These are phyloP conservation scores for Hyaloscypha variabilis DNA, from an alignment of 495 filamentous ascomycete genomes.

Conservation along the genomic window DNA sequence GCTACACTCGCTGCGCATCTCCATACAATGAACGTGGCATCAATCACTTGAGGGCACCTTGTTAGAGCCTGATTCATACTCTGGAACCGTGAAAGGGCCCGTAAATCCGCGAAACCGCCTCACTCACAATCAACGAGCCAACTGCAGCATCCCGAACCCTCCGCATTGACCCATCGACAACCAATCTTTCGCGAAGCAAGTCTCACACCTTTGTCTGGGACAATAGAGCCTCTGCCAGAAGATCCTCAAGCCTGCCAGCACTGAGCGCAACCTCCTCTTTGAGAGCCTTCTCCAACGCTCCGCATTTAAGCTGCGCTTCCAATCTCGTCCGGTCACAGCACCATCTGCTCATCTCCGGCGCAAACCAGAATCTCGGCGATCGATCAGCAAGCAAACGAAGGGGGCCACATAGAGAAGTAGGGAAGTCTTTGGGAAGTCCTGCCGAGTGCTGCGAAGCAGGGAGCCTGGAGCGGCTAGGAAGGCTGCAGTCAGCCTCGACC, in stretches of 20 bases:
- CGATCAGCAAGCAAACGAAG: conserved; percentile 11
- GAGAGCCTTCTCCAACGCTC: conserved; percentile 5
- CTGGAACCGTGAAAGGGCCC: conserved; percentile 8
- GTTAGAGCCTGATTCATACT: not conserved
- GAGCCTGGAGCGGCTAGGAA: conserved; percentile 27
- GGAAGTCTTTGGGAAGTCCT: not conserved
- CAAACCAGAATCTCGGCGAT: conserved; percentile 24
- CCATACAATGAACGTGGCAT: conserved; percentile 18
- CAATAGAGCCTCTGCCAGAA: conserved; percentile 30
- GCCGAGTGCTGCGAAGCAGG: not conserved
- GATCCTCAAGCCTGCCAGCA: conserved; percentile 21
- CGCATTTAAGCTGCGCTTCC: conserved; percentile 19
- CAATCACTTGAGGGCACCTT: conserved; percentile 18
- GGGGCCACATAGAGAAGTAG: conserved; percentile 10
- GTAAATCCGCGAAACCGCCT: conserved; percentile 21
- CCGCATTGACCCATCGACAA: conserved; percentile 31
- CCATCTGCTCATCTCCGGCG: conserved; percentile 21
- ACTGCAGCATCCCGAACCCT: conserved; percentile 36
- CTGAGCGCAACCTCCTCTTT: conserved; percentile 29
- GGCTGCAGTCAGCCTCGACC: conserved; percentile 33
- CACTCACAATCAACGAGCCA: conserved; percentile 20
- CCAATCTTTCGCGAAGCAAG: conserved; percentile 27
- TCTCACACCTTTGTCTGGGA: conserved; percentile 28
- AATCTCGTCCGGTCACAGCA: conserved; percentile 5
- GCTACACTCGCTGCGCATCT: conserved; percentile 12